These are phyloP conservation scores for Fomitopsis palustris DNA, from an alignment of 1,284 basidiomycete species.

Conservation along the genomic window DNA sequence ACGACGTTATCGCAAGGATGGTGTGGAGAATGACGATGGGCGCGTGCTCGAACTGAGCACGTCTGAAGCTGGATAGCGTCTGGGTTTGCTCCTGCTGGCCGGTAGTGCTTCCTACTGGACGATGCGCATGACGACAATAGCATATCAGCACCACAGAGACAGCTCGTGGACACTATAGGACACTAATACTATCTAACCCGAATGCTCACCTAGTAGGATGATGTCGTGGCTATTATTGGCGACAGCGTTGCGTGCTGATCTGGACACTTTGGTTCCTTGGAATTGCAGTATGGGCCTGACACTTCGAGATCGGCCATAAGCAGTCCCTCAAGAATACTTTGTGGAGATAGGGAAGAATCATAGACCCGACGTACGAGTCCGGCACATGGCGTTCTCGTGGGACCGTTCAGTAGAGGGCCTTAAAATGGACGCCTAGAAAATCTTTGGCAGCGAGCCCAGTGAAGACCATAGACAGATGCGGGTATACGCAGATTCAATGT, in stretches of 20 bases:
- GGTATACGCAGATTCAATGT: background rate
- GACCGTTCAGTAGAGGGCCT: background rate
- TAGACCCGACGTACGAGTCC: background rate
- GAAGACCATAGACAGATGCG: background rate
- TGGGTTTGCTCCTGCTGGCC: background rate
- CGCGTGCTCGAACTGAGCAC: background rate
- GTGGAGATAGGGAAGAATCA: background rate
- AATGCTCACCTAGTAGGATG: too few species aligned
- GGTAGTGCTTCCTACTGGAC: background rate
- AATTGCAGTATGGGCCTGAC: too few species aligned
- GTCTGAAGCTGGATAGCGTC: background rate
- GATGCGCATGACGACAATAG: background rate
- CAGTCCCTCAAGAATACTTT: background rate
- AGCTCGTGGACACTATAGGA: too few species aligned
- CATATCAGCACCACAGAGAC: background rate
- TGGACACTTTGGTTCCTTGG: background rate
- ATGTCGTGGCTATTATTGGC: background rate
- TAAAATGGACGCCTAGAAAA: background rate
- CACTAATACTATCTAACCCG: too few species aligned
- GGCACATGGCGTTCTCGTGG: background rate
- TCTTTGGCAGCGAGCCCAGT: background rate
- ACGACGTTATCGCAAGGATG: background rate
- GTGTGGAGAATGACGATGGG: background rate
- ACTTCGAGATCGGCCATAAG: too few species aligned
- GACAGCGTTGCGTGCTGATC: background rate